phyloP scores from a whole-genome alignment of 306 rosid species.

The Vicia sativa region DNA sequence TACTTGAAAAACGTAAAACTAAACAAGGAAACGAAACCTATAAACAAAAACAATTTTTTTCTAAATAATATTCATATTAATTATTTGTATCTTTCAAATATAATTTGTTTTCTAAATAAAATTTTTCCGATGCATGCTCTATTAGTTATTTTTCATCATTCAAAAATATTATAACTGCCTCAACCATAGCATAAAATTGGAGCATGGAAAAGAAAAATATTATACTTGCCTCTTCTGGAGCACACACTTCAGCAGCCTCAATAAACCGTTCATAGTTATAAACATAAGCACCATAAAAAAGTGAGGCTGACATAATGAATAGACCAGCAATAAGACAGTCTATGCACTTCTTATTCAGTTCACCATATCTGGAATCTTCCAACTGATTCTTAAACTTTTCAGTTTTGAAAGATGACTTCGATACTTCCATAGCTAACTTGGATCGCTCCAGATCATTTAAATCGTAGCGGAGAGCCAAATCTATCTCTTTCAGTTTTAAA shows the following conservation, averaged over 20 bases:
- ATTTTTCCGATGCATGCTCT: not conserved
- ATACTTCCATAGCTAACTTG: constrained; percentile 67
- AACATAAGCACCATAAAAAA: constrained; percentile 68
- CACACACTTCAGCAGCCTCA: constrained; percentile 73
- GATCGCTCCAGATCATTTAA: constrained; percentile 64
- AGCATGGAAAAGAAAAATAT: constrained; percentile 2
- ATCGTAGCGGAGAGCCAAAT: constrained; percentile 54
- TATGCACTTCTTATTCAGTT: constrained; percentile 67
- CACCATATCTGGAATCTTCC: constrained; percentile 72
- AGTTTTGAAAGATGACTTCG: constrained; percentile 70
- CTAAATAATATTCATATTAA: constrained; percentile 17
- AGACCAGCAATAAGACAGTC: constrained; percentile 89
- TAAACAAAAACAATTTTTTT: not conserved
- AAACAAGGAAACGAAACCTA: constrained; percentile 9
- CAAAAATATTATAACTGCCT: constrained; percentile 11
- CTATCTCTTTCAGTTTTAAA: constrained; percentile 58
- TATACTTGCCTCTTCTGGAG: constrained; percentile 63
- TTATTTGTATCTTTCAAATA: constrained; percentile 6
- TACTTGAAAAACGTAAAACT: constrained; percentile 1
- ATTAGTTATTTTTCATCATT: constrained; percentile 21
- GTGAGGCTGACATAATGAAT: constrained; percentile 66
- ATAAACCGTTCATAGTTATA: constrained; percentile 62
- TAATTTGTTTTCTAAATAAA: constrained; percentile 20
- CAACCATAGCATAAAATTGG: constrained; percentile 11
- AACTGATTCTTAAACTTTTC: constrained; percentile 77